Percentiles rank a stretch among this genome's conserved stretches.
phyloP scores from a whole-genome alignment of 2,329 filamentous ascomycete species.

The Aureobasidium melanogenum region DNA sequence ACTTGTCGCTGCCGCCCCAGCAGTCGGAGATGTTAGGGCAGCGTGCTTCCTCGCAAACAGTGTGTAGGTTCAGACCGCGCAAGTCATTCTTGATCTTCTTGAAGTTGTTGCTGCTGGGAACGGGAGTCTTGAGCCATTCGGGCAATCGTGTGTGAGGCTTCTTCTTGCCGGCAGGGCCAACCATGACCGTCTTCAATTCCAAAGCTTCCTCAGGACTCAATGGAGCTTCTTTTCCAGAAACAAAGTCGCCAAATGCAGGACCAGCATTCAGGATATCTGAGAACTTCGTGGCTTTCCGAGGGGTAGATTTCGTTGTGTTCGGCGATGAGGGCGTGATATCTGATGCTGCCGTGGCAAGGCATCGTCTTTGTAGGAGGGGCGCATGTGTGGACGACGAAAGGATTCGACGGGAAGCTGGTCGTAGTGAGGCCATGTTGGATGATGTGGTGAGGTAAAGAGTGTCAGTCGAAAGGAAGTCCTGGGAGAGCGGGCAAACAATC shows the following conservation, averaged over 20 bases:
- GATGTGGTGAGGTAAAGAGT: background rate
- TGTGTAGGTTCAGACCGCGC: slow-evolving; percentile 80
- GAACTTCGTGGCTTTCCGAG: slow-evolving; percentile 45
- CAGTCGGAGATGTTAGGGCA: slow-evolving; percentile 98
- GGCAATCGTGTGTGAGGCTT: slow-evolving; percentile 68
- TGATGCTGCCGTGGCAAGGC: slow-evolving; percentile 37
- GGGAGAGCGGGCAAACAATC: background rate
- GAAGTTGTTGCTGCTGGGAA: slow-evolving; percentile 77
- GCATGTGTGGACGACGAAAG: slow-evolving; percentile 20
- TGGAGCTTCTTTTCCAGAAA: slow-evolving; percentile 36
- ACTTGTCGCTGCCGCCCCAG: slow-evolving; percentile 87
- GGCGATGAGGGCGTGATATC: slow-evolving; percentile 25
- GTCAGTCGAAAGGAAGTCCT: background rate
- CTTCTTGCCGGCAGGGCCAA: slow-evolving; percentile 53
- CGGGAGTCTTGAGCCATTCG: slow-evolving; percentile 91
- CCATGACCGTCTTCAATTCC: slow-evolving; percentile 52
- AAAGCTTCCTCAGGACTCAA: slow-evolving; percentile 45
- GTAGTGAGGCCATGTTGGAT: slow-evolving; percentile 19
- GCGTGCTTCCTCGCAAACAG: slow-evolving; percentile 93
- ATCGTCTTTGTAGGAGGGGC: slow-evolving; percentile 23
- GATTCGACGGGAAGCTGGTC: slow-evolving; percentile 20
- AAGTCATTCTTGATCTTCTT: slow-evolving; percentile 93
- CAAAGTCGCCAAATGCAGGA: slow-evolving; percentile 56
- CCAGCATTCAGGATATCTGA: slow-evolving; percentile 55
- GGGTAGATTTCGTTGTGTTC: slow-evolving; percentile 23